Evolutionary conservation across 805 yeast species (phyloP), one percentile per base, ranked within the genome.

Genomic region (Suhomyces kilbournensis): DNA sequence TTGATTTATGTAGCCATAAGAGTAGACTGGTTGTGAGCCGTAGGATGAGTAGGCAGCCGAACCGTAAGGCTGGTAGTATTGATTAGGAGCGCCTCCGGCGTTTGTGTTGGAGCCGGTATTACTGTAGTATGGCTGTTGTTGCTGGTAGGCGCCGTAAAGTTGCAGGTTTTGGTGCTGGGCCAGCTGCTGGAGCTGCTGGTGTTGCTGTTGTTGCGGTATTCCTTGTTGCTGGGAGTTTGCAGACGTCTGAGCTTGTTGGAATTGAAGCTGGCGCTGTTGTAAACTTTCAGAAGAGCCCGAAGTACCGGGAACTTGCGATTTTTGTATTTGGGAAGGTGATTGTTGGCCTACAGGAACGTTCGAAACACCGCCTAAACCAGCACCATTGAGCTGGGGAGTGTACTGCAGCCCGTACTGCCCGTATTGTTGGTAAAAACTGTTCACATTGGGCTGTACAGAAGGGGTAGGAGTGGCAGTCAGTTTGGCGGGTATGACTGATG

Each of bases 11-110:
- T 47, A 47, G 7, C 42, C 49, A 34, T 47, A 47, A 6, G 59
- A 54, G 47, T 60, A 60, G 19, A 54, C 51, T 23, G 63, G 63
- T 44, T 58, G 61, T 20, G 53, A 28, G 9, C 56, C 54, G 49
- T 58, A 60, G 17, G 56, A 52, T 1, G 63, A 57, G 32, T 60
- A 60, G 39, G 44, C 55, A 43, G 43, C 49, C 28, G 47, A 44
- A 38, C 47, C 51, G 23, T 55, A 58, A 19, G 61, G 56, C 34
- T 57, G 64, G 56, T 64, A 63, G 49, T 60, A 65, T 32, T 32
- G 35, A 45, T 57, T 58, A 22, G 62, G 61, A 23, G 65, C 55
- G 8, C 35, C 35, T 32, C 35, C 35, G 6, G 35, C 35, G 9
- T n/a, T 32, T 17, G 49, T 30, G 20, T 49, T 20, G 8, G 50